Percentiles rank a stretch among this genome's conserved stretches.
Evolutionary conservation across 2,329 filamentous ascomycete genomes (phyloP).

Genomic region (Aspergillaceae sp.): DNA sequence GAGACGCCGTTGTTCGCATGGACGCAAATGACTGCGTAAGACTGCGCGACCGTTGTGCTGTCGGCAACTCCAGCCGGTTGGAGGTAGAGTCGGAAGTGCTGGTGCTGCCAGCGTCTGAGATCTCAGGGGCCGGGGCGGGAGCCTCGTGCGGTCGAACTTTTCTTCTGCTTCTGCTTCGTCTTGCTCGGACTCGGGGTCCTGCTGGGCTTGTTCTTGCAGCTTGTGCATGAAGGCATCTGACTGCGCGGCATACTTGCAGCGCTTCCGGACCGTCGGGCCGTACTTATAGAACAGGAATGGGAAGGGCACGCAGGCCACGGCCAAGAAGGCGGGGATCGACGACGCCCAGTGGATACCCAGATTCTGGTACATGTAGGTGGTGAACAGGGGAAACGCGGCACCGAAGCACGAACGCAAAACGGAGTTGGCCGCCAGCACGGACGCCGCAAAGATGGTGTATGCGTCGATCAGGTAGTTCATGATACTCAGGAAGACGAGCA

Average conservation of each 20-base stretch:
- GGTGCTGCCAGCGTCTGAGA: conserved; percentile 17
- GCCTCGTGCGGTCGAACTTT: conserved; percentile 28
- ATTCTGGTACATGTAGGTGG: conserved; percentile 36
- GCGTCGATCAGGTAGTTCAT: conserved; percentile 38
- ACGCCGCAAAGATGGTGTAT: conserved; percentile 37
- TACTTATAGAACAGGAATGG: conserved; percentile 39
- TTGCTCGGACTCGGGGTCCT: conserved; percentile 3
- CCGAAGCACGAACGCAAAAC: conserved; percentile 41
- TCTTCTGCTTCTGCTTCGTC: conserved; percentile 17
- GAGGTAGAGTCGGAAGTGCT: conserved; percentile 11
- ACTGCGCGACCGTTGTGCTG: conserved; percentile 18
- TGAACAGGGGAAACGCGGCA: conserved; percentile 42
- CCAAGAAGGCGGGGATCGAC: conserved; percentile 39
- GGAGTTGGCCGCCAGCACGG: conserved; percentile 37
- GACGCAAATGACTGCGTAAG: conserved; percentile 19
- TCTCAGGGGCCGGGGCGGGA: conserved; percentile 12
- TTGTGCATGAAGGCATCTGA: conserved; percentile 31
- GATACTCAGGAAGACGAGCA: conserved; percentile 33
- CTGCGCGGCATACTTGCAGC: conserved; percentile 35
- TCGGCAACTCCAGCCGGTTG: conserved; percentile 2
- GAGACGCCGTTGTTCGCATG: conserved; percentile 15
- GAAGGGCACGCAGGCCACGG: conserved; percentile 37
- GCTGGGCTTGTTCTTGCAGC: conserved; percentile 20
- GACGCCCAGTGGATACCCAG: conserved; percentile 43
- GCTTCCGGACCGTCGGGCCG: conserved; percentile 30